These are phyloP conservation scores for Coniochaeta prunicola DNA, from an alignment of 2,329 filamentous ascomycete genomes.

Conservation along the genomic window DNA sequence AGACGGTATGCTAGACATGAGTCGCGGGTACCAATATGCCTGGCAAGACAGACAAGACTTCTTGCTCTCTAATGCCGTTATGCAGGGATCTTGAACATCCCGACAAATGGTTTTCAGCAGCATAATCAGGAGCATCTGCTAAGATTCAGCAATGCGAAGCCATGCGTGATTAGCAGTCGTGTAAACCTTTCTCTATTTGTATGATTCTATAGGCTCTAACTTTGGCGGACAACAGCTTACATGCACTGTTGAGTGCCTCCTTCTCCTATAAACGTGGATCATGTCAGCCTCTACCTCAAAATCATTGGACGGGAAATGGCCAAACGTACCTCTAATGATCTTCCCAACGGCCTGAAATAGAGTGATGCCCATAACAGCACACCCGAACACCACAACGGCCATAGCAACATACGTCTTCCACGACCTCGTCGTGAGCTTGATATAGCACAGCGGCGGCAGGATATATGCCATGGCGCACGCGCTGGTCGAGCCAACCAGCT, in stretches of 20 bases:
- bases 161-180: no score
- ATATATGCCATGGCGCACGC: conserved; percentile 94
- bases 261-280: conserved; percentile 13
- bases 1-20: not conserved
- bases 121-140: no score
- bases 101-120: no score
- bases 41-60: no score
- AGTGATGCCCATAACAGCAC: conserved; percentile 21
- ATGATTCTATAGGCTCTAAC: not conserved
- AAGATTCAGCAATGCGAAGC: no score
- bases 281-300: not conserved
- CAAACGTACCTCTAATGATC: conserved; percentile 18
- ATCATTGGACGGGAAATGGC: not conserved
- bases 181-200: not conserved
- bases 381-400: conserved; percentile 19
- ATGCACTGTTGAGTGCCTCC: conserved; percentile 19
- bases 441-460: conserved; percentile 87
- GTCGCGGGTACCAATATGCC: no score
- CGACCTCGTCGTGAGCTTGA: conserved; percentile 71
- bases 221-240: conserved; percentile 7
- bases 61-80: no score
- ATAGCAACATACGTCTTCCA: conserved; percentile 23
- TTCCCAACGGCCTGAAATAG: conserved; percentile 19
- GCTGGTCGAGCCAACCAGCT: conserved; percentile 91
- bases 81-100: no score